These are phyloP conservation scores for Murraya paniculata DNA, from an alignment of 345 rosid genomes.

Conservation along the genomic window DNA sequence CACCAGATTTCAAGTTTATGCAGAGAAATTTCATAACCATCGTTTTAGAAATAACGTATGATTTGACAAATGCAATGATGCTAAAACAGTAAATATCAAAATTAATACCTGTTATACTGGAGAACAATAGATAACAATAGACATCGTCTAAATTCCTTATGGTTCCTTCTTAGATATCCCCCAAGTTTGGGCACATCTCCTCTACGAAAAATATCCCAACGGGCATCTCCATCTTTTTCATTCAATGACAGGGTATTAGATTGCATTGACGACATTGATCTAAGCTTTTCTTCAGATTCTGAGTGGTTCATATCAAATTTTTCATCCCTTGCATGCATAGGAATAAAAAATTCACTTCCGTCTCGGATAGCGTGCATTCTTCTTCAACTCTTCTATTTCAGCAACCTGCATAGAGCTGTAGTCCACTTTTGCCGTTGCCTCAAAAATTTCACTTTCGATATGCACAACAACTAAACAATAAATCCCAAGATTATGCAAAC, in stretches of 20 bases:
- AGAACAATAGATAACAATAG: conserved; percentile 29
- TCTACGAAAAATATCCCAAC: conserved; percentile 48
- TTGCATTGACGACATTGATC: neutral
- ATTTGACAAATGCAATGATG: neutral
- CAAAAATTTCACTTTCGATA: conserved; percentile 54
- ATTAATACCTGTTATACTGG: conserved; percentile 32
- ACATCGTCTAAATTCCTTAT: conserved; percentile 28
- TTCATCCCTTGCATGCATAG: neutral
- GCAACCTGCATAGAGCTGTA: neutral
- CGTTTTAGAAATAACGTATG: neutral
- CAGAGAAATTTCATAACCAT: neutral
- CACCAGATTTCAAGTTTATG: neutral
- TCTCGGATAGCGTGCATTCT: conserved; percentile 26
- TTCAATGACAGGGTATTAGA: neutral
- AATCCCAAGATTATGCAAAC: neutral
- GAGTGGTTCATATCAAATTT: neutral
- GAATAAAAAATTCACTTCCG: conserved; percentile 21
- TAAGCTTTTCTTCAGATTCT: neutral
- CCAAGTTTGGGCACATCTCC: conserved; percentile 36
- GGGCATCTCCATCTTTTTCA: conserved; percentile 38
- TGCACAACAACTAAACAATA: neutral
- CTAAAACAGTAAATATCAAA: neutral
- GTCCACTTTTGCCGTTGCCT: conserved; percentile 46
- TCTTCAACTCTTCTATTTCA: conserved; percentile 22
- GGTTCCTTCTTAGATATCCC: neutral